Evolutionary conservation across 2,329 filamentous ascomycete species (phyloP).

Genomic region (Talaromyces amestolkiae): DNA sequence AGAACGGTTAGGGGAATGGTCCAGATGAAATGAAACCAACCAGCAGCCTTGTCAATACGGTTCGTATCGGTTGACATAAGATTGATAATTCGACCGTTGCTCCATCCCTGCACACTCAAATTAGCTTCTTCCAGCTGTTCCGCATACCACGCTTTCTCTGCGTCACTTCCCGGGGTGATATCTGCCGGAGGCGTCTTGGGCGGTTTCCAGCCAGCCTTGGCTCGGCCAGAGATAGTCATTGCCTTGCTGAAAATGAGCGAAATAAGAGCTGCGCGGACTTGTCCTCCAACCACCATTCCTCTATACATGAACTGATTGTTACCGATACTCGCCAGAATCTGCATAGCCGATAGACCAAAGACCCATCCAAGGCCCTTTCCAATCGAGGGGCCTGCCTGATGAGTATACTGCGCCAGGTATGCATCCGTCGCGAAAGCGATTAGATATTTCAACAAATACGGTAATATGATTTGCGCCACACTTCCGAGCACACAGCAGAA

Average conservation of each 20-base stretch:
- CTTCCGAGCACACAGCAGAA: slow-evolving; percentile 67
- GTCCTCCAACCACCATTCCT: slow-evolving; percentile 83
- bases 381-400: slow-evolving; percentile 60
- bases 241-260: slow-evolving; percentile 84
- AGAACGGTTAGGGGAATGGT: slow-evolving; percentile 73
- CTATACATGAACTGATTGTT: slow-evolving; percentile 88
- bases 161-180: slow-evolving; percentile 46
- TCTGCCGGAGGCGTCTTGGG: slow-evolving; percentile 43
- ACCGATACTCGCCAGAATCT: slow-evolving; percentile 72
- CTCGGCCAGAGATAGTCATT: slow-evolving; percentile 78
- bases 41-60: slow-evolving; percentile 79
- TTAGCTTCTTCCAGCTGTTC: slow-evolving; percentile 30
- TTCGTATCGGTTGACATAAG: slow-evolving; percentile 92
- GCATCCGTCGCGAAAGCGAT: slow-evolving; percentile 79
- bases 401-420: slow-evolving; percentile 59
- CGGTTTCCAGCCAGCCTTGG: slow-evolving; percentile 72
- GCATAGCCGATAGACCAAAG: slow-evolving; percentile 78
- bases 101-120: slow-evolving; percentile 66
- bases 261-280: slow-evolving; percentile 74
- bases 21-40: slow-evolving; percentile 86
- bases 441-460: slow-evolving; percentile 78
- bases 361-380: slow-evolving; percentile 74
- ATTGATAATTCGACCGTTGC: slow-evolving; percentile 83
- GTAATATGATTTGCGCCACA: slow-evolving; percentile 71
- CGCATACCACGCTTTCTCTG: slow-evolving; percentile 42